Evolutionary conservation across 148 eudicot species (phyloP).

Genomic region (Selenicereus undatus): DNA sequence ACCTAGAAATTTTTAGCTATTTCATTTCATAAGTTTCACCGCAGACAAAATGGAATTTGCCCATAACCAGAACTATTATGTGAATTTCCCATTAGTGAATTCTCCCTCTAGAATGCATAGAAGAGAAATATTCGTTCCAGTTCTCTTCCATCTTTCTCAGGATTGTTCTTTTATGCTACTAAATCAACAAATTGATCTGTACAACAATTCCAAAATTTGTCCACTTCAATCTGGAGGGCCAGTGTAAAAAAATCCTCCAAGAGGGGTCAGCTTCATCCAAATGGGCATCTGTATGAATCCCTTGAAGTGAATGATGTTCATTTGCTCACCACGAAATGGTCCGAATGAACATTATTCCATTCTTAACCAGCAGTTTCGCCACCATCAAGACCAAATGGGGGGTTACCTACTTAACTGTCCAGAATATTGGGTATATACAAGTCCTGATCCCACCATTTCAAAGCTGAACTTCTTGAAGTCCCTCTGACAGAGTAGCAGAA

Average conservation of each 20-base stretch:
- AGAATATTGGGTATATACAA: constrained; percentile 2
- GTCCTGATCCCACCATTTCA: constrained; percentile 10
- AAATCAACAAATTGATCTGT: constrained; percentile 35
- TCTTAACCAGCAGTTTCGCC: neutral
- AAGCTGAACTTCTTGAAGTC: constrained; percentile 33
- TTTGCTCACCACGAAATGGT: neutral
- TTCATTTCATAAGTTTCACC: constrained; percentile 3
- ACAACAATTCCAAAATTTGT: constrained; percentile 25
- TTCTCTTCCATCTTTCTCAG: constrained; percentile 21
- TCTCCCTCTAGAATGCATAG: constrained; percentile 8
- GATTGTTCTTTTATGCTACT: constrained; percentile 9
- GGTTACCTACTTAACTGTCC: neutral
- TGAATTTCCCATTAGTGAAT: constrained; percentile 2
- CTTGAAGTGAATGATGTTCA: neutral
- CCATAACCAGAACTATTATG: neutral
- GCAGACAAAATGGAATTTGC: constrained; percentile 9
- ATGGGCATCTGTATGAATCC: neutral
- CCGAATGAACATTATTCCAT: neutral
- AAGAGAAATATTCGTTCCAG: constrained; percentile 8
- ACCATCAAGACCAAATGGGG: neutral
- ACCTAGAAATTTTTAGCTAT: neutral
- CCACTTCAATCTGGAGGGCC: neutral
- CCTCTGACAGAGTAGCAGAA: constrained; percentile 16
- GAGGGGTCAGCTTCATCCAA: constrained; percentile 11
- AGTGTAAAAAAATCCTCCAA: neutral